These are phyloP conservation scores for Microthlaspi erraticum DNA, from an alignment of 345 rosid species.

Conservation along the genomic window DNA sequence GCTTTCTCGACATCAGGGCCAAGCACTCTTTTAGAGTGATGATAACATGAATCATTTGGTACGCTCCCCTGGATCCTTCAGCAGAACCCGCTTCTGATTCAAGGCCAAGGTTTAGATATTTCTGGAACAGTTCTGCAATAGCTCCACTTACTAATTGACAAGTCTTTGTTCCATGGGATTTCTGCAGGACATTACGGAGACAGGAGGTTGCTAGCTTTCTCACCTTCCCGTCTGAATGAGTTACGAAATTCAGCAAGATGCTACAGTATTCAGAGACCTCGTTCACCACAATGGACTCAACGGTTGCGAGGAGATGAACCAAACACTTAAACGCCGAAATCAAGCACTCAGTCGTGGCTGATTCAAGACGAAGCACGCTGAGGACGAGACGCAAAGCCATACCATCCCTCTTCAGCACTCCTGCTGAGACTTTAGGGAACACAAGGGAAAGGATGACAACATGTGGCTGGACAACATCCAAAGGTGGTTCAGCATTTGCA, in stretches of 20 bases:
- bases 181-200: constrained; percentile 61
- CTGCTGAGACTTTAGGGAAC: constrained; percentile 57
- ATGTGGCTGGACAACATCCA: constrained; percentile 60
- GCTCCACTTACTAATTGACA: constrained; percentile 76
- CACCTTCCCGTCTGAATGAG: constrained; percentile 73
- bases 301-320: constrained; percentile 56
- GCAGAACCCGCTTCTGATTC: constrained; percentile 56
- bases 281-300: constrained; percentile 53
- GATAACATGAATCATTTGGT: constrained; percentile 69
- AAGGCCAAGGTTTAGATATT: constrained; percentile 69
- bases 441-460: constrained; percentile 61
- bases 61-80: constrained; percentile 77
- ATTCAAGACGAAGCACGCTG: constrained; percentile 51
- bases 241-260: constrained; percentile 49
- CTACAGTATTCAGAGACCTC: constrained; percentile 56
- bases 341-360: constrained; percentile 51
- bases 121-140: constrained; percentile 62
- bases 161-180: constrained; percentile 57
- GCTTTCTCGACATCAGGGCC: constrained; percentile 69
- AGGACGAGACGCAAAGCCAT: constrained; percentile 52
- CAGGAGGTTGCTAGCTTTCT: constrained; percentile 72
- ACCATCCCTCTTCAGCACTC: constrained; percentile 60
- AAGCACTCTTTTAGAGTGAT: constrained; percentile 79
- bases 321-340: constrained; percentile 69
- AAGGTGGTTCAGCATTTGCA: constrained; percentile 44